Percentiles rank a stretch among this genome's conserved stretches.
These are phyloP conservation scores for Tetraselmis chui DNA, from an alignment of 139 green algal genomes.

Conservation along the genomic window DNA sequence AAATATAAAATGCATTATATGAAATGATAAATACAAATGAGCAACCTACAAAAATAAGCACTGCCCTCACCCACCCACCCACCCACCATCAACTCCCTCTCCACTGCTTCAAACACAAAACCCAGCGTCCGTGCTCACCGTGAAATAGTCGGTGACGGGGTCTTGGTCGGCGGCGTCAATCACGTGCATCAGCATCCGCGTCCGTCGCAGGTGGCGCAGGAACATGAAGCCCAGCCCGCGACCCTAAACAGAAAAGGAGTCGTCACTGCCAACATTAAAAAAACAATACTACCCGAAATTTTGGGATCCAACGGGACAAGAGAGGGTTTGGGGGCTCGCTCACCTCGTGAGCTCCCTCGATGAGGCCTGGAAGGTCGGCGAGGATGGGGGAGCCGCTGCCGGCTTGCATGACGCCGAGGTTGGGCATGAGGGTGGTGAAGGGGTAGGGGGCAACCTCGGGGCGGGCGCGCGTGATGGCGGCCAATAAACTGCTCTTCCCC, in stretches of 20 bases:
- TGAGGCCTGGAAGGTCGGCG: constrained; percentile 81
- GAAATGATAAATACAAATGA: constrained; percentile 16
- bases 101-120: no score
- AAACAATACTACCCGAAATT: no score
- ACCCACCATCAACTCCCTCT: not conserved
- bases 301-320: no score
- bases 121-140: no score
- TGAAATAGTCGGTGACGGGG: constrained; percentile 63
- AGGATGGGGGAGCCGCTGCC: constrained; percentile 35
- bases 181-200: constrained; percentile 66
- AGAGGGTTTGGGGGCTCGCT: no score
- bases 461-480: constrained; percentile 63
- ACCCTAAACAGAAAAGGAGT: no score
- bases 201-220: constrained; percentile 74
- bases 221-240: constrained; percentile 79
- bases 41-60: not conserved
- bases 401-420: constrained; percentile 71
- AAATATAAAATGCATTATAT: no score
- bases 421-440: constrained; percentile 94
- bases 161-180: constrained; percentile 61
- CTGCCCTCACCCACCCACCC: not conserved
- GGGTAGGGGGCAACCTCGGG: constrained; percentile 83
- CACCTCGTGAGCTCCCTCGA: constrained; percentile 57
- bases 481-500: constrained; percentile 51
- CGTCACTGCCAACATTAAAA: no score